Evolutionary conservation across 768 basidiomycete species (phyloP), one percentile per base, ranked within the genome.

Genomic region (Leccinum subtestaceum): DNA sequence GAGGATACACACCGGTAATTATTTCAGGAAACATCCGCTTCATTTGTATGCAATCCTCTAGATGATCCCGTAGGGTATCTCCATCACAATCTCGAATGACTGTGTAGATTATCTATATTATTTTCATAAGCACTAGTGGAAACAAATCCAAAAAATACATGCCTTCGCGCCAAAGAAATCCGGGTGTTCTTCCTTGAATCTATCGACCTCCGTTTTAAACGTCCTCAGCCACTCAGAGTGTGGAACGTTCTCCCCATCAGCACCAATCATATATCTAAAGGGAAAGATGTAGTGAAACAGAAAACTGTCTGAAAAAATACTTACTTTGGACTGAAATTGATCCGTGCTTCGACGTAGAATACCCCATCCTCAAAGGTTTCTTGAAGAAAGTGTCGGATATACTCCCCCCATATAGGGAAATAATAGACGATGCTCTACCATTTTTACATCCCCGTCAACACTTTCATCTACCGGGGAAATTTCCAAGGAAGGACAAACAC

Each of bases 11-110:
- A 84, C 88, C 89, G 46, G 82, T 81, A 49, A 92, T 86, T 34
- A 89, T 72, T 62, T 89, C 80, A 21, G 89, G 89, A 66, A 89
- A 91, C 56, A 84, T 81, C 67, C 87, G 81, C 71, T 90, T 91
- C 60, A 92, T 75, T 8, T 75, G 73, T 54, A 92, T 82, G 62
- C 90, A 89, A 63, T 93, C 90, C 57, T 88, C 85, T n/a, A 85
- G 71, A 67, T 85, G 86, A 81, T 80, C 83, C 29, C 82, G 80
- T 13, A 92, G 67, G 58, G 84, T 81, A 49, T 86, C 83, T 8
- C 76, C 71, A 1, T 80, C 76, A 50, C 86, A 76, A 60, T 79
- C 73, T 25, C 86, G 81, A 47, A 89, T 65, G 0, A 87, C 86
- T 4, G 82, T 77, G 64, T 91, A 91, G 57, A 92, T 91, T 49